Evolutionary conservation across 2,329 filamentous ascomycete genomes (phyloP), one percentile per base, ranked within the genome.

Genomic region (Dactylellina cionopaga): DNA sequence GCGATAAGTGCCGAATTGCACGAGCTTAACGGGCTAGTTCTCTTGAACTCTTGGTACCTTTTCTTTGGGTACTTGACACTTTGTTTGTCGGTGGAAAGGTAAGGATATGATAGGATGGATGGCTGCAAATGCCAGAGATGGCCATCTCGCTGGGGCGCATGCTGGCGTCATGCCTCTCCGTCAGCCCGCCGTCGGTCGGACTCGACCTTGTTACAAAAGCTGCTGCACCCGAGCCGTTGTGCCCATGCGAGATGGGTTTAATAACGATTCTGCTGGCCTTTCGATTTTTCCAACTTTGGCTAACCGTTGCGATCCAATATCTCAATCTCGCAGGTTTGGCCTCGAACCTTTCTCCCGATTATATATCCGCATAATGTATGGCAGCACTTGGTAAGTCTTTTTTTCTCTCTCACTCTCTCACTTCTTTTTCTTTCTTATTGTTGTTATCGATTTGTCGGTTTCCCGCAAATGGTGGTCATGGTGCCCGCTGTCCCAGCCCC

Each of bases 321-420:
- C 46, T 10, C 51, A 29, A 55, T 46, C 11, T 58, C 24, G 27
- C 39, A 63, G 56, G 65, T 63, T 71, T 65, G 46, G 59, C 51
- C 46, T 60, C 47, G 43, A 65, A 65, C 58, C 59, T 59, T 65
- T 59, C 60, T 47, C 56, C 68, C 66, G 66, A 62, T 25, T 72
- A 59, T 47, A 56, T 63, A 56, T 72, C 59, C 68, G 29, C 52
- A 72, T 64, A 64, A 72, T 72, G 68, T 65, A 72, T 72, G 68
- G 68, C 68, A 65, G 68, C 68, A 59, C 52, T 72, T 64, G 69
- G 69, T 68, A 29, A 68, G 63, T 68, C 25, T 41, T 17, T 29
- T 31, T 25, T 25, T 44, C 2, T 9, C 24, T 24, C 25, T 35
- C 39, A 11, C 9, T 43, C 39, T 35, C 35, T 24, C 17, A 29